These are phyloP conservation scores for Phytophthora europaea DNA, from an alignment of 352 stramenopile species.

Conservation along the genomic window DNA sequence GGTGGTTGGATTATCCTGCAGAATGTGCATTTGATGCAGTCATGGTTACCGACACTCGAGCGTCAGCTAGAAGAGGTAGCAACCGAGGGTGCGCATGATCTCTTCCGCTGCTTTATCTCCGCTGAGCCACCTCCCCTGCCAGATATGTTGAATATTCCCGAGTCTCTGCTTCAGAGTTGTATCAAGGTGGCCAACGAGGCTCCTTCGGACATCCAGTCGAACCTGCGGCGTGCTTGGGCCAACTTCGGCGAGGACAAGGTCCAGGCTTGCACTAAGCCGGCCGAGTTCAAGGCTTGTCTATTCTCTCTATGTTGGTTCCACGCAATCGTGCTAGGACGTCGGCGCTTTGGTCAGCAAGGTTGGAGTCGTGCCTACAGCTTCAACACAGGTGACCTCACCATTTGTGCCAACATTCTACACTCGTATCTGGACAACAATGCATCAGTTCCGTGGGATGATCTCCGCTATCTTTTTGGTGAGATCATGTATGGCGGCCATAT, in stretches of 20 bases:
- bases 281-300: constrained; percentile 95
- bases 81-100: constrained; percentile 91
- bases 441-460: constrained; percentile 95
- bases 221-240: constrained; percentile 94
- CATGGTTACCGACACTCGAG: constrained; percentile 95
- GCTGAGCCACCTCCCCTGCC: constrained; percentile 93
- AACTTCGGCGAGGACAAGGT: constrained; percentile 95
- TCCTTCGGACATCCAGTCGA: constrained; percentile 96
- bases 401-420: constrained; percentile 95
- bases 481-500: constrained; percentile 98
- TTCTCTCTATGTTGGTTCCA: constrained; percentile 98
- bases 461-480: constrained; percentile 97
- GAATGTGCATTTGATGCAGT: constrained; percentile 97
- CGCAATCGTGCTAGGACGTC: constrained; percentile 93
- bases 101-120: constrained; percentile 97
- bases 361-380: constrained; percentile 96
- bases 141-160: constrained; percentile 97
- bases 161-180: constrained; percentile 95
- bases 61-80: constrained; percentile 93
- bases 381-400: constrained; percentile 96
- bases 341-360: constrained; percentile 95
- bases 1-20: constrained; percentile 97
- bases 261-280: constrained; percentile 88
- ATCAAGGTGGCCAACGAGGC: constrained; percentile 98
- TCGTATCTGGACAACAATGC: constrained; percentile 95